These are phyloP conservation scores for Taphrina wiesneri DNA, from an alignment of 1,139 yeast genomes.

Conservation along the genomic window DNA sequence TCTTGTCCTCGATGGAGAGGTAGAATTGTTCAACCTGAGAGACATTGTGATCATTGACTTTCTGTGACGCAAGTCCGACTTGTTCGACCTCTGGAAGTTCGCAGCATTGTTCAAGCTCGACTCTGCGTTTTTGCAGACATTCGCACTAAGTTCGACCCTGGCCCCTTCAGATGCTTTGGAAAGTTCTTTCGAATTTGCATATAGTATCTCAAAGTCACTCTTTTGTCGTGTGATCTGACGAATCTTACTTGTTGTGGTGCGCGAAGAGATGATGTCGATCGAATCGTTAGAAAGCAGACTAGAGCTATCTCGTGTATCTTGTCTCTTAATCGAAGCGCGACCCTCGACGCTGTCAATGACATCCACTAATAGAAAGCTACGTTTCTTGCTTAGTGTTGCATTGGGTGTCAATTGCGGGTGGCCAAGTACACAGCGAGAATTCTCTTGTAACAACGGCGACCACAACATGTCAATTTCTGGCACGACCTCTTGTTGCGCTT, in stretches of 20 bases:
- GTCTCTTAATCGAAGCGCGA: slow-evolving; percentile 8
- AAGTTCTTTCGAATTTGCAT: background rate
- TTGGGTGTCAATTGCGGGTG: background rate
- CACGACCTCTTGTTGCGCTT: background rate
- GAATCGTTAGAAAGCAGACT: background rate
- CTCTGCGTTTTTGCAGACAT: background rate
- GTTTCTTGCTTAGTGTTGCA: slow-evolving; percentile 1
- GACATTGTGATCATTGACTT: slow-evolving; percentile 15
- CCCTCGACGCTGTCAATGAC: slow-evolving; percentile 27
- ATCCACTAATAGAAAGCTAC: slow-evolving; percentile 23
- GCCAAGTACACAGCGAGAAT: too few relatives aligned
- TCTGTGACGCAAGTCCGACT: background rate
- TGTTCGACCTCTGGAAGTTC: background rate
- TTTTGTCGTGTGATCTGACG: background rate
- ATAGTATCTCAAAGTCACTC: slow-evolving; percentile 12
- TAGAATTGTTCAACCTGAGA: background rate
- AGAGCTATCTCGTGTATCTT: background rate
- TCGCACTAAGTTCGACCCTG: background rate
- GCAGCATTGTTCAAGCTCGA: background rate
- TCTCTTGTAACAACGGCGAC: too few relatives aligned
- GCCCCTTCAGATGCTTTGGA: background rate
- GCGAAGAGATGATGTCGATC: background rate
- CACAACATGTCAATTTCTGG: too few relatives aligned
- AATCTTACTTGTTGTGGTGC: background rate
- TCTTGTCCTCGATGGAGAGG: slow-evolving; percentile 3